These are phyloP conservation scores for Chaetoceros tenuissimus DNA, from an alignment of 108 stramenopile species.

Conservation along the genomic window DNA sequence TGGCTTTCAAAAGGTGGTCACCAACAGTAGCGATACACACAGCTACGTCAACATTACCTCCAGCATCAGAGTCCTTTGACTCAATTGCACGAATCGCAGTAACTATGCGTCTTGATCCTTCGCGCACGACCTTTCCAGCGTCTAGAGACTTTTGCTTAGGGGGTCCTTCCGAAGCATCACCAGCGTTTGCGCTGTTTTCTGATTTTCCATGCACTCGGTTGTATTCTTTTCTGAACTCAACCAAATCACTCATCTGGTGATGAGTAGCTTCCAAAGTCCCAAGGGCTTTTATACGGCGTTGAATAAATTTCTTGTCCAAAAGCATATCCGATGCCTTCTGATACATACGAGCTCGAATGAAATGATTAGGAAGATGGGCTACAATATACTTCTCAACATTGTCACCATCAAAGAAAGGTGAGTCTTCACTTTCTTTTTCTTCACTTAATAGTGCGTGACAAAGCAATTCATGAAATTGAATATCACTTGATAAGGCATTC, in stretches of 20 bases:
- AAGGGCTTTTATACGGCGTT: conserved; percentile 53
- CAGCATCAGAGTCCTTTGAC: conserved; percentile 29
- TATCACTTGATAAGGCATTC: neutral
- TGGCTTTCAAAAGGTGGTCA: conserved; percentile 64
- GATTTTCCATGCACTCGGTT: neutral
- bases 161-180: neutral
- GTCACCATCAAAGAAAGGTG: conserved; percentile 26
- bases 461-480: conserved; percentile 3
- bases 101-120: conserved; percentile 61
- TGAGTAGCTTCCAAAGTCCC: conserved; percentile 74
- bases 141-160: conserved; percentile 16
- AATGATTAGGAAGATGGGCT: conserved; percentile 62
- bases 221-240: conserved; percentile 36
- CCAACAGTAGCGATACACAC: conserved; percentile 81
- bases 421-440: neutral
- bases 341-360: conserved; percentile 52
- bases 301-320: conserved; percentile 50
- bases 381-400: conserved; percentile 77
- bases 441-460: neutral
- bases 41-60: conserved; percentile 58
- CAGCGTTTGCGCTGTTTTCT: neutral
- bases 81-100: conserved; percentile 40
- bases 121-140: conserved; percentile 52
- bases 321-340: conserved; percentile 55
- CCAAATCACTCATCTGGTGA: conserved; percentile 70